phyloP scores from a whole-genome alignment of 208 protist genomes.

The Crithidia brevicula region DNA sequence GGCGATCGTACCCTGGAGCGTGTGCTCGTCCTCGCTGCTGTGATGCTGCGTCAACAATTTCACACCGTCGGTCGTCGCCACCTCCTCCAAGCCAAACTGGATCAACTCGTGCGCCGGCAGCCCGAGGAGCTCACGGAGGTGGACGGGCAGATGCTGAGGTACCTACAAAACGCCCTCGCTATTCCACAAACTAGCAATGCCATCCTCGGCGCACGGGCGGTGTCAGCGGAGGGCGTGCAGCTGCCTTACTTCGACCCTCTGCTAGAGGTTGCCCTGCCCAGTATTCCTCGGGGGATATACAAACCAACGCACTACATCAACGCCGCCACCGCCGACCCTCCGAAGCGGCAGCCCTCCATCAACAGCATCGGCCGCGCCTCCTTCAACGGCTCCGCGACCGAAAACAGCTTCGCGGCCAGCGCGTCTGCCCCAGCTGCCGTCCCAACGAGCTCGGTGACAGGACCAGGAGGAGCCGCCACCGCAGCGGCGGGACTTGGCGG shows the following conservation, averaged over 20 bases:
- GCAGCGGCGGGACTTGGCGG: too few relatives aligned
- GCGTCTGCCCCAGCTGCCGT: slow-evolving; percentile 1
- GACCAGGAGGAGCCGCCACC: not conserved
- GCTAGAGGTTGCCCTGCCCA: slow-evolving; percentile 32
- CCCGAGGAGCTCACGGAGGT: slow-evolving; percentile 6
- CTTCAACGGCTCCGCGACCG: slow-evolving; percentile 11
- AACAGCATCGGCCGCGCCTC: slow-evolving; percentile 15
- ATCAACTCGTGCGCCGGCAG: slow-evolving; percentile 16
- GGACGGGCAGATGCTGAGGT: slow-evolving; percentile 21
- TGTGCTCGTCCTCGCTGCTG: slow-evolving; percentile 75
- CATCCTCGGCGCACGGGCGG: slow-evolving; percentile 7
- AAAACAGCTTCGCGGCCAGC: slow-evolving; percentile 6
- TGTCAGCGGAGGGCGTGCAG: slow-evolving; percentile 12
- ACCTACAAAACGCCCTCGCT: slow-evolving; percentile 24
- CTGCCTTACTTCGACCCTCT: slow-evolving; percentile 32
- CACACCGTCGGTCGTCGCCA: slow-evolving; percentile 51
- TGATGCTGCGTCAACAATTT: slow-evolving; percentile 83
- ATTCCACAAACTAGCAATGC: slow-evolving; percentile 14
- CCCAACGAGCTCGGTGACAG: not conserved
- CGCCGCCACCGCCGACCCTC: slow-evolving; percentile 18
- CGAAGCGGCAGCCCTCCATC: slow-evolving; percentile 2
- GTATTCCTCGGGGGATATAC: slow-evolving; percentile 32
- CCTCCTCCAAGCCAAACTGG: slow-evolving; percentile 22
- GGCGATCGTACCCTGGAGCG: slow-evolving; percentile 85
- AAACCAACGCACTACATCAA: slow-evolving; percentile 36